Conservation (phyloP, 495 filamentous ascomycete species). For the Penicillium silybi region DNA sequence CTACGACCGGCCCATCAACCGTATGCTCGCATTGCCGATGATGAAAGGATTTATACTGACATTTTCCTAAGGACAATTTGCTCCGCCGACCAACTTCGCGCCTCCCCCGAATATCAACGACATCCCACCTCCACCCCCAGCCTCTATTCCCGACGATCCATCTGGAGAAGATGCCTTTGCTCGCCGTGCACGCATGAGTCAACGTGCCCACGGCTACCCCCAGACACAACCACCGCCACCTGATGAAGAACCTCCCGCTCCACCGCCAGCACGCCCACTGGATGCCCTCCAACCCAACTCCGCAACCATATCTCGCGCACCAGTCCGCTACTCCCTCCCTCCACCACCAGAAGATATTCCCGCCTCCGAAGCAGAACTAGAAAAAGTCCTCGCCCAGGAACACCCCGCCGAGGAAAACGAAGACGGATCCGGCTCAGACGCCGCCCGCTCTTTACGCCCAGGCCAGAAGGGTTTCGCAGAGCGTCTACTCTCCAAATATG, state of each 20-base stretch:
- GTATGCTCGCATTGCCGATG: constrained; percentile 35
- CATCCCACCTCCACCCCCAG: constrained; percentile 30
- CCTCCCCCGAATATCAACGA: constrained; percentile 59
- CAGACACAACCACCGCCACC: constrained; percentile 26
- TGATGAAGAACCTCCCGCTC: constrained; percentile 39
- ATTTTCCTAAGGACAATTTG: constrained; percentile 56
- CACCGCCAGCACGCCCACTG: constrained; percentile 32
- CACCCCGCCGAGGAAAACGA: constrained; percentile 43
- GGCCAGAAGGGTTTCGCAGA: constrained; percentile 82
- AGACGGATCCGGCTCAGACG: constrained; percentile 44
- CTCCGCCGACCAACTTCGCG: constrained; percentile 68
- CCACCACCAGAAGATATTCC: constrained; percentile 55
- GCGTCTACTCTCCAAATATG: constrained; percentile 85
- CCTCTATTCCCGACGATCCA: constrained; percentile 47
- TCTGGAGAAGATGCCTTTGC: constrained; percentile 71
- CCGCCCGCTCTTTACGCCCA: constrained; percentile 61
- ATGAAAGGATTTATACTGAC: not conserved
- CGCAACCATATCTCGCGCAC: constrained; percentile 75
- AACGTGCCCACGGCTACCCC: constrained; percentile 9
- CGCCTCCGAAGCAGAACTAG: constrained; percentile 52
- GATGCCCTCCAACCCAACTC: constrained; percentile 39
- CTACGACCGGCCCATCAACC: constrained; percentile 46
- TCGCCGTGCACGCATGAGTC: constrained; percentile 53
- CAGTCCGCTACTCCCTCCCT: constrained; percentile 75
- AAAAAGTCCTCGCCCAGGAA: constrained; percentile 50